Base-by-base conservation (phyloP, 2,329 filamentous ascomycete species). In the Pestalotiopsis sp. region DNA sequence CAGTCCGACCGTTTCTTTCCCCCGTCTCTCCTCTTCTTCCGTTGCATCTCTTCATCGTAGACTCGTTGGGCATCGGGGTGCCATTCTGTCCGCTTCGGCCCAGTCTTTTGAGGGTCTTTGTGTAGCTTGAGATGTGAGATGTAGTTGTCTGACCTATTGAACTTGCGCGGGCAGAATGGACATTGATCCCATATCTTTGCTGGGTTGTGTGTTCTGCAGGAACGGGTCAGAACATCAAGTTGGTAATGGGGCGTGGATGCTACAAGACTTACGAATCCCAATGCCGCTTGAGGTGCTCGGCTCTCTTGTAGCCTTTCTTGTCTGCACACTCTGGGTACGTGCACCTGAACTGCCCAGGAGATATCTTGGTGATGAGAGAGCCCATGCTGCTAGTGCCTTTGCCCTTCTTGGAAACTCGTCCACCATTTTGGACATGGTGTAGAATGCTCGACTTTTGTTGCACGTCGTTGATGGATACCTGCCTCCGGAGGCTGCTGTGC, bases 251-350 rank as follows among this genome's bases (percentile, higher is more conserved):
- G 14, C 45, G 31, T n/a, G 2, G 7, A 61, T 41, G 61, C 13
- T 38, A 13, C 17, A 62, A 41, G 27, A 63, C 61, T 12, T 63
- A 63, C 61, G 61, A 36, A 5, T 39, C 81, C 65, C 84, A 80
- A 74, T 89, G 87, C 36, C 87, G 82, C 78, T 88, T 89, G 20
- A 88, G 77, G 70, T 89, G 87, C 75, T 89, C 87, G 27, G 84
- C 84, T 67, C 86, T 81, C 72, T 85, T 84, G 69, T 86, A 87
- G 0, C 81, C 82, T 72, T 84, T 73, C 59, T 69, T 68, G 11
- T 67, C 84, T 71, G 81, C 75, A 75, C 86, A 89, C 36, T 81
- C 81, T 6, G 80, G 80, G 39, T 84, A 81, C 17, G 82, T 78
- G 71, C 86, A 88, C 70, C 82, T 75, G 70, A 73, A 78, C 36